A percentile compares a stretch with the other conserved stretches of the same genome.
Evolutionary conservation across 2,329 filamentous ascomycete species (phyloP).

Genomic region (Penicillium oxalicum): DNA sequence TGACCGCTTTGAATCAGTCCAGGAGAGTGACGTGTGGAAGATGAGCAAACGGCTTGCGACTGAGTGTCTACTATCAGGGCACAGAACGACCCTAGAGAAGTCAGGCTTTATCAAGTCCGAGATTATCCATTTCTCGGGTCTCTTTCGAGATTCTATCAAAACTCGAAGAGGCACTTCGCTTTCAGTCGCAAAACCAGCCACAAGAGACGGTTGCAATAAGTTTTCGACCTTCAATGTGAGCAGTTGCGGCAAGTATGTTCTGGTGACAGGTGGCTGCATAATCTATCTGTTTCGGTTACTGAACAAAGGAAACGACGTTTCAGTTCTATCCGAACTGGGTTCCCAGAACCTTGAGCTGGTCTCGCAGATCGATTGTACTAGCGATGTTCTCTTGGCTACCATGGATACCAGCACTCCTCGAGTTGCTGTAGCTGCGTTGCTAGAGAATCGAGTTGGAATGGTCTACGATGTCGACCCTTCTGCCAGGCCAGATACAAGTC

Average conservation of each 20-base stretch:
- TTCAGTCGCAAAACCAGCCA: conserved; percentile 1
- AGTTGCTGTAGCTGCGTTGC: conserved; percentile 53
- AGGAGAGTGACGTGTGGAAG: conserved; percentile 32
- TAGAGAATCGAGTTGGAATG: conserved; percentile 56
- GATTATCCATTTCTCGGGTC: conserved; percentile 23
- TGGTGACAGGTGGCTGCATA: conserved; percentile 49
- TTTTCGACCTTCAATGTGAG: conserved; percentile 49
- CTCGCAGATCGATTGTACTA: conserved; percentile 52
- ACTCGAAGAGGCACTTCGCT: not conserved
- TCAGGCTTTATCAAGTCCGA: conserved; percentile 36
- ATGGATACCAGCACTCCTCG: conserved; percentile 56
- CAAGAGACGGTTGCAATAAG: conserved; percentile 7
- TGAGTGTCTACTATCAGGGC: conserved; percentile 44
- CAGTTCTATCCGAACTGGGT: conserved; percentile 22
- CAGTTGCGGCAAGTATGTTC: conserved; percentile 53
- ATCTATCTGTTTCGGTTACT: conserved; percentile 53
- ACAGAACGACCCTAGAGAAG: conserved; percentile 25
- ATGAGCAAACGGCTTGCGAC: conserved; percentile 46
- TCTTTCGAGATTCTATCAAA: conserved; percentile 17
- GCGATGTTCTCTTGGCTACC: conserved; percentile 52
- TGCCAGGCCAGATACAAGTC: conserved; percentile 6
- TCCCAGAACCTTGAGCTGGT: conserved; percentile 40
- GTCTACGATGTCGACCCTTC: conserved; percentile 49
- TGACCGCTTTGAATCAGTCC: conserved; percentile 32
- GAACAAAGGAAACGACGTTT: conserved; percentile 10